phyloP scores from a whole-genome alignment of 331 rosid species.

The Rosa hybrid region DNA sequence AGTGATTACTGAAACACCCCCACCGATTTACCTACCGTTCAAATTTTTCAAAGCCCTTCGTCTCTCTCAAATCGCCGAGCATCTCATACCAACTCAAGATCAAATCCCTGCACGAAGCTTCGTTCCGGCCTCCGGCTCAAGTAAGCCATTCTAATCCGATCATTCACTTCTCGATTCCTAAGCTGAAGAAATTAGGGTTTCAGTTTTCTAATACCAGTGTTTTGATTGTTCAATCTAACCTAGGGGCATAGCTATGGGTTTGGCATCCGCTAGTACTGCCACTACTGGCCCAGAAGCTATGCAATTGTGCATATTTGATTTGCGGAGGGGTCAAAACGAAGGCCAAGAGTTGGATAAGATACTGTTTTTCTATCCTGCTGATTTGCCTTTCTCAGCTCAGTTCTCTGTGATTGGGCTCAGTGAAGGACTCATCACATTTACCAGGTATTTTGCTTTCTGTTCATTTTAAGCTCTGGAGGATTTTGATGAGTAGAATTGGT shows the following conservation, averaged over 20 bases:
- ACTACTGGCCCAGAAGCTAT: constrained; percentile 50
- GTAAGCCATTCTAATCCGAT: constrained; percentile 7
- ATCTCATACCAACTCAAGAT: neutral
- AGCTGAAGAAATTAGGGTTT: constrained; percentile 10
- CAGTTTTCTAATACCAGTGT: neutral
- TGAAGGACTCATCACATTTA: constrained; percentile 94
- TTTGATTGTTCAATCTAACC: neutral
- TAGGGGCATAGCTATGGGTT: constrained; percentile 47
- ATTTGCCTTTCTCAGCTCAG: constrained; percentile 77
- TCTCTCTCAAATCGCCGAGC: neutral
- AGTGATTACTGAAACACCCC: neutral
- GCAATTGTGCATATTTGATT: constrained; percentile 79
- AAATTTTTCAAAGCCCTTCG: neutral
- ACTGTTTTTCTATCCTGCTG: constrained; percentile 82
- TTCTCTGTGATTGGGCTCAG: constrained; percentile 92
- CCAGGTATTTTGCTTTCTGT: constrained; percentile 50
- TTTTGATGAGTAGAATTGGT: neutral
- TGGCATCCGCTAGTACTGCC: constrained; percentile 48
- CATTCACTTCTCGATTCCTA: neutral
- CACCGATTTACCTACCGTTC: neutral
- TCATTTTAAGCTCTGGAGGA: neutral
- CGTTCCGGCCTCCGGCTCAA: neutral
- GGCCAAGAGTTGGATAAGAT: constrained; percentile 97
- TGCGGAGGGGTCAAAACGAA: constrained; percentile 90
- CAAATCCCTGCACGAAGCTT: neutral